Percentiles rank a stretch among this genome's conserved stretches.
Conservation (phyloP, 176 grass and related monocot genomes). For the Raddia distichophylla region DNA sequence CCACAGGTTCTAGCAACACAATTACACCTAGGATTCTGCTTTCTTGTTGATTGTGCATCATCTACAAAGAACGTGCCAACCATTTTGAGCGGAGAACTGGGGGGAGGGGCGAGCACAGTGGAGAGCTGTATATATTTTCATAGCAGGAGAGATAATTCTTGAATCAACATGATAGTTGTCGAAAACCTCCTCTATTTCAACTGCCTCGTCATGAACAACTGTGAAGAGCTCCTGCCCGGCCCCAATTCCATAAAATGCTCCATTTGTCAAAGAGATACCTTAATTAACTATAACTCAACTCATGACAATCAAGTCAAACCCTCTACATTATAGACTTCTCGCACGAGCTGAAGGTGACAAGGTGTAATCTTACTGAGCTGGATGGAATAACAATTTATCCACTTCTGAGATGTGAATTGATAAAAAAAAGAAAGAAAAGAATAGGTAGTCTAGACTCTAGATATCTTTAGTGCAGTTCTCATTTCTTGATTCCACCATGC, state of each 20-base stretch:
- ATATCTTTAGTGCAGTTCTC: not conserved
- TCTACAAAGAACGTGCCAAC: not conserved
- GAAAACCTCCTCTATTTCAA: not conserved
- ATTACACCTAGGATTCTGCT: not conserved
- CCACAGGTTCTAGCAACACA: not conserved
- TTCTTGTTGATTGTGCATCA: not conserved
- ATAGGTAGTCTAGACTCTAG: not conserved
- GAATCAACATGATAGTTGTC: not conserved
- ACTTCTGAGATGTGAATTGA: not conserved
- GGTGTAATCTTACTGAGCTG: not conserved
- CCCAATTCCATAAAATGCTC: not conserved
- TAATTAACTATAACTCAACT: not conserved
- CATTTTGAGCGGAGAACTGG: not conserved
- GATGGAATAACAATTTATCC: not conserved
- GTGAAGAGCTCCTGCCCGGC: not conserved
- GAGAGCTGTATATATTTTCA: not conserved
- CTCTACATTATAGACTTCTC: not conserved
- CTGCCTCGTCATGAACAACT: not conserved
- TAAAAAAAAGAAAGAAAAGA: not conserved
- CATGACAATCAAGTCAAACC: not conserved
- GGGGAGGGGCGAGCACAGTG: not conserved
- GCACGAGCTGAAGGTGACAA: not conserved
- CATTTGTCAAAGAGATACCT: not conserved
- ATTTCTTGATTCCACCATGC: not conserved
- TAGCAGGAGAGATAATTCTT: not conserved